phyloP scores from a whole-genome alignment of 2,329 filamentous ascomycete species.

The Stachybotrys echinatus region DNA sequence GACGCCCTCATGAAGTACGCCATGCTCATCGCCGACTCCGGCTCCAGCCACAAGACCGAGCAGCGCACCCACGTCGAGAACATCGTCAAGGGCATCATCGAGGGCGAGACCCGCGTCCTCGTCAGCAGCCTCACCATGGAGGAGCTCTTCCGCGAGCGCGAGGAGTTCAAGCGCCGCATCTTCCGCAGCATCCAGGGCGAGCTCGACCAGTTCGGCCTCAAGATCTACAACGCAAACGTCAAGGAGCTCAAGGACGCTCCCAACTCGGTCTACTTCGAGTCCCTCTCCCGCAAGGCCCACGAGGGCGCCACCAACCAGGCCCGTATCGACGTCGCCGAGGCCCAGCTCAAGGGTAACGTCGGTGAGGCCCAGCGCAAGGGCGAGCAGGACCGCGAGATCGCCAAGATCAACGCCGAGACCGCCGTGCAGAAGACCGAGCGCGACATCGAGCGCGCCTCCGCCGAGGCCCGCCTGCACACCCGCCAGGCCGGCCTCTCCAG shows the following conservation, averaged over 20 bases:
- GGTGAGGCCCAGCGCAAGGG: constrained; percentile 75
- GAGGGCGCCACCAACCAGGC: constrained; percentile 82
- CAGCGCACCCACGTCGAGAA: constrained; percentile 63
- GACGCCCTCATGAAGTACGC: constrained; percentile 76
- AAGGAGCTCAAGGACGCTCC: constrained; percentile 77
- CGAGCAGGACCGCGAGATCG: constrained; percentile 77
- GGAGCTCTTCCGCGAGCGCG: constrained; percentile 75
- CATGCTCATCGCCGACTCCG: constrained; percentile 68
- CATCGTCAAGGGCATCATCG: constrained; percentile 86
- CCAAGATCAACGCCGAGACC: constrained; percentile 82
- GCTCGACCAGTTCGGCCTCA: constrained; percentile 73
- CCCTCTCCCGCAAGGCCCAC: constrained; percentile 76
- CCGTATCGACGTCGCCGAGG: constrained; percentile 59
- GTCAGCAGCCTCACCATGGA: constrained; percentile 91
- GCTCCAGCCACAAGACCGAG: constrained; percentile 34
- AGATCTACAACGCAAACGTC: constrained; percentile 64
- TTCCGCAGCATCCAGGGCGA: constrained; percentile 74
- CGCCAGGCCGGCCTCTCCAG: constrained; percentile 67
- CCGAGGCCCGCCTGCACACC: constrained; percentile 71
- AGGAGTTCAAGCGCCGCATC: constrained; percentile 71
- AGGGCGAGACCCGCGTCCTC: constrained; percentile 79
- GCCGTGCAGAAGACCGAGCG: constrained; percentile 80
- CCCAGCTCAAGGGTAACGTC: constrained; percentile 62
- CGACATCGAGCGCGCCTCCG: constrained; percentile 73
- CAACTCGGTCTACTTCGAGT: constrained; percentile 77